These are phyloP conservation scores for Cicer arietinum DNA, from an alignment of 306 rosid genomes.

Conservation along the genomic window DNA sequence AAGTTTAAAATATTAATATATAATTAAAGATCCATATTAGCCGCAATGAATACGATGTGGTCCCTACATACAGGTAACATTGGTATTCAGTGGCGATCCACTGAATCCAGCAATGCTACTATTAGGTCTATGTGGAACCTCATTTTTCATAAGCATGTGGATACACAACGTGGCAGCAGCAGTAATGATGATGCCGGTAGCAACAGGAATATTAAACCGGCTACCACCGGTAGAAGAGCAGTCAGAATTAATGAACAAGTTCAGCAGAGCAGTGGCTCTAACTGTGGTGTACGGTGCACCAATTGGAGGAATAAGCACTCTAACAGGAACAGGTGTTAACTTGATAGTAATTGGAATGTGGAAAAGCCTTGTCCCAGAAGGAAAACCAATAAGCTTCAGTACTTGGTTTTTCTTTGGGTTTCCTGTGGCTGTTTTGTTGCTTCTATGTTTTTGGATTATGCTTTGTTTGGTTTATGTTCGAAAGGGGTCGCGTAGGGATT, in stretches of 20 bases:
- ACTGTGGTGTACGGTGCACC: constrained; percentile 69
- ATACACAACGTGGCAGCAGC: constrained; percentile 89
- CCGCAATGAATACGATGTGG: background rate
- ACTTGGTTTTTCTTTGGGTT: constrained; percentile 73
- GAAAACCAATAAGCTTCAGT: constrained; percentile 74
- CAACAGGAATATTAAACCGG: constrained; percentile 75
- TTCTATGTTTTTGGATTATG: constrained; percentile 63
- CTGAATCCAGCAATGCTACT: constrained; percentile 66
- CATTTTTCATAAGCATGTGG: constrained; percentile 96
- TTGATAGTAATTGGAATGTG: constrained; percentile 84
- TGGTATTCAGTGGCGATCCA: constrained; percentile 79
- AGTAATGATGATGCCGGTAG: constrained; percentile 94
- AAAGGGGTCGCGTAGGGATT: constrained; percentile 54
- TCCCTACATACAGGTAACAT: constrained; percentile 55
- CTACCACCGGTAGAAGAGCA: constrained; percentile 57
- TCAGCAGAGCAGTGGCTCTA: constrained; percentile 80
- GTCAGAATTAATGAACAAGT: constrained; percentile 53
- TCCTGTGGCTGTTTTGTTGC: constrained; percentile 62
- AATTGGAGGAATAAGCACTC: constrained; percentile 80
- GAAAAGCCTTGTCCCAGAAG: constrained; percentile 70
- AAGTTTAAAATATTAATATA: no score
- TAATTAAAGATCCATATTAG: no score
- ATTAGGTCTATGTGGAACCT: constrained; percentile 71
- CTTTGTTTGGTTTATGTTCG: constrained; percentile 65
- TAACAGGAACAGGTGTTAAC: constrained; percentile 94